Evolutionary conservation across 345 rosid species (phyloP), one percentile per base, ranked within the genome.

Genomic region (Salix exigua): DNA sequence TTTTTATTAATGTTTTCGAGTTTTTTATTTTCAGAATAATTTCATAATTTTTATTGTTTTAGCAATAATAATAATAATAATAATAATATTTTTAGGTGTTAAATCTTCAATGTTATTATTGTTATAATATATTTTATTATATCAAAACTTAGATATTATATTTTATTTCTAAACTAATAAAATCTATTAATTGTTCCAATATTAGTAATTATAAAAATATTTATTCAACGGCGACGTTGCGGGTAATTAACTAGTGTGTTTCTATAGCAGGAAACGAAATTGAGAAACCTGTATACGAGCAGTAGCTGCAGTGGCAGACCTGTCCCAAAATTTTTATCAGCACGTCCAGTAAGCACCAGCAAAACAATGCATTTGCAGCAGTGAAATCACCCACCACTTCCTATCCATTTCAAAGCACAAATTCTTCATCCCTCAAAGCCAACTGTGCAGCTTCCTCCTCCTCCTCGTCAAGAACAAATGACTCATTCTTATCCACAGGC

Each of bases 401-500:
- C 23, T 62, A 2, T 21, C 63, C 74, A 51, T 60, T 69, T 91
- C 85, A 92, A 73, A 94, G 94, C 89, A 92, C 98, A 66, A 91
- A 94, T 79, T 91, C 97, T 76, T 92, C 97, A 26, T 91, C 92
- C 70, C 84, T 88, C 7, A 90, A 87, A 1, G 97, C 95, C 75
- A 86, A 33, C 70, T 90, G 97, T 4, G 98, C 92, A 78, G 95
- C 96, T 83, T 93, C 97, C 79, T 96, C 98, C 74, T 92, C 98
- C 80, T 93, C 97, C 67, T 91, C 97, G 55, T 90, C 98, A 68
- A 96, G 83, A 77, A 79, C 88, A 83, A 96, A 90, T 81, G 90
- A 93, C 79, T 93, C 97, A 62, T 96, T 96, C 88, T 81, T 96
- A 87, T 91, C 98, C 77, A 85, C 85, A 0, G 98, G 99, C 92